Percentiles rank a stretch among this genome's conserved stretches.
Evolutionary conservation across 257 asterid species (phyloP).

Genomic region (Solanum ossicruentum): DNA sequence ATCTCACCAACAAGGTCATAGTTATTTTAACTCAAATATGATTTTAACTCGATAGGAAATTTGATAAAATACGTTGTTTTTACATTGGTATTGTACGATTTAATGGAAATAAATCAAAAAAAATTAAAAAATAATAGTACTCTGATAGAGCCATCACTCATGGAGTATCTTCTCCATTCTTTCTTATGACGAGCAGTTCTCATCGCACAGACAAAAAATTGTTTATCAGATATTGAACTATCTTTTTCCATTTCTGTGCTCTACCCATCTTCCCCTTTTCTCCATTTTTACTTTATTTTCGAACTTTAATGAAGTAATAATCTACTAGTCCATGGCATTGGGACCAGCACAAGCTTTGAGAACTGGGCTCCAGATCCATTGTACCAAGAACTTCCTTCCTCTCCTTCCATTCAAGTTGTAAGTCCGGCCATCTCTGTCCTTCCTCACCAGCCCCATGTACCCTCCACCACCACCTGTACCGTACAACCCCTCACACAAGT

Average conservation of each 20-base stretch:
- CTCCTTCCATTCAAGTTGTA: slow-evolving; percentile 66
- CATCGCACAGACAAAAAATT: neutral
- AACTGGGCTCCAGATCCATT: slow-evolving; percentile 78
- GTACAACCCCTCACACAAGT: slow-evolving; percentile 82
- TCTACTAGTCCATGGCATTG: slow-evolving; percentile 43
- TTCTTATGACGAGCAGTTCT: neutral
- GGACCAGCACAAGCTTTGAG: slow-evolving; percentile 88
- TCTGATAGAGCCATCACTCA: neutral
- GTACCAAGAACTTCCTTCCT: slow-evolving; percentile 62
- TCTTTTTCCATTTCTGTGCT: neutral
- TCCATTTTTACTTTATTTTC: neutral
- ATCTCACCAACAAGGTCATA: no score
- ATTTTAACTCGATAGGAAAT: neutral
- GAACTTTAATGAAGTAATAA: neutral
- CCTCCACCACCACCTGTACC: slow-evolving; percentile 96
- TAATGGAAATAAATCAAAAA: neutral
- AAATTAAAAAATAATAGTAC: neutral
- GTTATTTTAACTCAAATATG: no score
- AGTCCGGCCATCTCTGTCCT: slow-evolving; percentile 45
- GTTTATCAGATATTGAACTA: neutral
- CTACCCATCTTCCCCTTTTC: neutral
- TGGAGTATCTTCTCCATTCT: neutral
- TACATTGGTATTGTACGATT: neutral
- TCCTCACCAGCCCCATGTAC: slow-evolving; percentile 63
- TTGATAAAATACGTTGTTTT: neutral